Conservation (phyloP, 164 flowering plant species). For the Stephania cephalantha region DNA sequence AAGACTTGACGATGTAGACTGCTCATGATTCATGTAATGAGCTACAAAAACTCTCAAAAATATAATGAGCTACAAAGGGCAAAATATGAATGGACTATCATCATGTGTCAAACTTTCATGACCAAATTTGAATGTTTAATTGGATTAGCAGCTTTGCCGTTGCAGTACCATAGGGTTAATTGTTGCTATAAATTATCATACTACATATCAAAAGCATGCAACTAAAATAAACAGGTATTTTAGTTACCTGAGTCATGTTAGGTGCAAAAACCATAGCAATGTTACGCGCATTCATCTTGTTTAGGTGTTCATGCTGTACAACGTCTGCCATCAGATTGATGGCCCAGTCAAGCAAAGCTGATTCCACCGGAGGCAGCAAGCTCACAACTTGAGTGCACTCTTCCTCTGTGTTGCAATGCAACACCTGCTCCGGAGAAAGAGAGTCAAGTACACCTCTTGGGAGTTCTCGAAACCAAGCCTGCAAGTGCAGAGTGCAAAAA, state of each 20-base stretch:
- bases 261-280: conserved; percentile 63
- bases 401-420: conserved; percentile 89
- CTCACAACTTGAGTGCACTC: conserved; percentile 54
- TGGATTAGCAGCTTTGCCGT: neutral
- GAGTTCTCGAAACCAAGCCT: conserved; percentile 99
- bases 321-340: conserved; percentile 96
- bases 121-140: neutral
- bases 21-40: neutral
- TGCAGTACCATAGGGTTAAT: neutral
- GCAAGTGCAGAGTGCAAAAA: neutral
- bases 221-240: neutral
- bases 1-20: neutral
- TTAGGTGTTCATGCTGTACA: conserved; percentile 60
- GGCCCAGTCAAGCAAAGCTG: conserved; percentile 91
- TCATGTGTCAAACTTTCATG: neutral
- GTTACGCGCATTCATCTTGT: conserved; percentile 95
- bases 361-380: conserved; percentile 68
- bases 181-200: neutral
- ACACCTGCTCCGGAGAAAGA: conserved; percentile 83
- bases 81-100: neutral
- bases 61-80: neutral
- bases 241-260: conserved; percentile 91
- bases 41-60: neutral
- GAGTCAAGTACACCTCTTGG: conserved; percentile 88
- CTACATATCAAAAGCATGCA: neutral